Percentiles rank a stretch among this genome's conserved stretches.
phyloP scores from a whole-genome alignment of 2,329 filamentous ascomycete genomes.

The Epichloe gansuensis region DNA sequence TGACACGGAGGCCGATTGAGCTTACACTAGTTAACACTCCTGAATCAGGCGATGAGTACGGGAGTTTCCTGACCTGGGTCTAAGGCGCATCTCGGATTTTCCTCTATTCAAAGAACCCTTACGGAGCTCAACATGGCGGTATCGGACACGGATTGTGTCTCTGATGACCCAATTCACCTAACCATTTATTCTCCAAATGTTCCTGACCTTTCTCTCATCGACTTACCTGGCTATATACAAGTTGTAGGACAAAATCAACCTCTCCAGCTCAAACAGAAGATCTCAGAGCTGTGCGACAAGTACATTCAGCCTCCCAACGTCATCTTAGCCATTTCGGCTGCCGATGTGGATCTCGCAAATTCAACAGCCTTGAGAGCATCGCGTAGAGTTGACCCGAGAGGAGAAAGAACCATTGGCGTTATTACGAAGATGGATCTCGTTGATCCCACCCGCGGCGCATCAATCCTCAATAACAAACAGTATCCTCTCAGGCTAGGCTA shows the following conservation, averaged over 20 bases:
- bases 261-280: conserved; percentile 84
- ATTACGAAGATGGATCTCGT: conserved; percentile 99
- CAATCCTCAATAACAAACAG: conserved; percentile 76
- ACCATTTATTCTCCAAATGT: conserved; percentile 93
- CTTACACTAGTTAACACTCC: conserved; percentile 93
- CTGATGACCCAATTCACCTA: conserved; percentile 91
- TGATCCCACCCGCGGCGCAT: conserved; percentile 64
- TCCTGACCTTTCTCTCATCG: conserved; percentile 88
- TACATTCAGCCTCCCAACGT: conserved; percentile 96
- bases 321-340: conserved; percentile 92
- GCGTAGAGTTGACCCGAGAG: conserved; percentile 80
- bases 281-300: conserved; percentile 91
- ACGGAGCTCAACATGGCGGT: conserved; percentile 93
- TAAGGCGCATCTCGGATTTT: conserved; percentile 83
- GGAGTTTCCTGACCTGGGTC: conserved; percentile 88
- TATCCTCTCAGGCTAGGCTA: conserved; percentile 94
- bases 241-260: conserved; percentile 88
- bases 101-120: conserved; percentile 80
- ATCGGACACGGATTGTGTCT: conserved; percentile 81
- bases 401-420: conserved; percentile 95
- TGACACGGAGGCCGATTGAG: conserved; percentile 89
- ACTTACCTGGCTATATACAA: conserved; percentile 95
- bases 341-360: conserved; percentile 93
- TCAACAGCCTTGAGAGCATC: conserved; percentile 86
- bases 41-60: conserved; percentile 75